phyloP scores from a whole-genome alignment of 305 asterid species.

The Solanum aculeatissimum region DNA sequence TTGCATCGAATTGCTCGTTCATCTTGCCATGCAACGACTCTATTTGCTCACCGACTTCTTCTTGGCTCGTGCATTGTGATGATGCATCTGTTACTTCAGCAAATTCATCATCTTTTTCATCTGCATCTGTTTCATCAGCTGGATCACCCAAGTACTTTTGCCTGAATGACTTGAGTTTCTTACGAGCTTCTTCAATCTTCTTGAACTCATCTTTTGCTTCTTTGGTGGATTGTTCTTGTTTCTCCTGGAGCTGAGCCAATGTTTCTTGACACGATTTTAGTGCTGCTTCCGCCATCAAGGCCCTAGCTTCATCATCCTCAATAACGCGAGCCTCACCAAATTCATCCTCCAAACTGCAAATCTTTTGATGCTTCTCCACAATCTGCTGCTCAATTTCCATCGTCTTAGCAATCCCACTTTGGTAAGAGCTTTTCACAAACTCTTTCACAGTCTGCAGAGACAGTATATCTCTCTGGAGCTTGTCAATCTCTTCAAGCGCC shows the following conservation, averaged over 20 bases:
- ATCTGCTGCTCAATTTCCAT: constrained; percentile 72
- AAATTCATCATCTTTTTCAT: background rate
- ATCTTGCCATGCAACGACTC: constrained; percentile 15
- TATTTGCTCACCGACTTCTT: constrained; percentile 12
- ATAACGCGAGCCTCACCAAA: constrained; percentile 44
- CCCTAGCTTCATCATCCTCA: constrained; percentile 77
- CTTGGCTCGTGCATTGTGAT: constrained; percentile 5
- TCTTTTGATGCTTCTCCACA: constrained; percentile 54
- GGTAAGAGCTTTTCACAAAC: constrained; percentile 62
- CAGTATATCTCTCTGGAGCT: constrained; percentile 52
- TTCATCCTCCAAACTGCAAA: constrained; percentile 59
- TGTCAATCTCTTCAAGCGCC: constrained; percentile 49
- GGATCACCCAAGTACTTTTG: constrained; percentile 13
- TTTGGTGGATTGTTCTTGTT: constrained; percentile 35
- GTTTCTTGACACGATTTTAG: constrained; percentile 76
- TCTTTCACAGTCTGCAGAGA: constrained; percentile 51
- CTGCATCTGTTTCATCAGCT: background rate
- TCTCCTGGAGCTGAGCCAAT: constrained; percentile 42
- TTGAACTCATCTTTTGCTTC: constrained; percentile 51
- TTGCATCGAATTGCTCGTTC: constrained; percentile 20
- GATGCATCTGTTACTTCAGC: constrained; percentile 1
- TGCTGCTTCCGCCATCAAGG: constrained; percentile 84
- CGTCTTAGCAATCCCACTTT: constrained; percentile 45
- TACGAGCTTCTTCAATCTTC: constrained; percentile 50
- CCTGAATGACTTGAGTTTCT: constrained; percentile 36